Base-by-base conservation (phyloP, 768 basidiomycete genomes). In the Boletus insuetus region DNA sequence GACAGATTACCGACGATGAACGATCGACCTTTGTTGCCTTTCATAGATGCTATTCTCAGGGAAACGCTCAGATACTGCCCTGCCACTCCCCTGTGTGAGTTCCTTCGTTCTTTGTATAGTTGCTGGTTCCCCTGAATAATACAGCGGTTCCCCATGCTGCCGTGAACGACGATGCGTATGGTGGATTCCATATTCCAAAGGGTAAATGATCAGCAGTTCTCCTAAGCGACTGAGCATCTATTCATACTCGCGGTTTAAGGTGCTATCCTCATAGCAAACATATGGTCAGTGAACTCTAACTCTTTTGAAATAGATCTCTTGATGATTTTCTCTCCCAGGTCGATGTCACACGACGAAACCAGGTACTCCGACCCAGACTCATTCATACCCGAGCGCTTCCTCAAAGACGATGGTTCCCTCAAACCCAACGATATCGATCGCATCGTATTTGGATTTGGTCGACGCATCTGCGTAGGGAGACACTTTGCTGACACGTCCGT, bases 131-230 rank as follows among this genome's bases (percentile, higher is more conserved):
- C 6, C 4, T 32, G 12, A 38, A 24, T 13, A 37, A 22, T 12
- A 2, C 20, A 65, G 70, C 58, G 4, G n/a, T 73, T 16, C 65
- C 73, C 1, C 73, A 69, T 54, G 50, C 54, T 4, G 32, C 64
- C 3, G 74, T 74, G 0, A 55, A 73, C 29, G 75, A 77, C 35
- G 77, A 78, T 38, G 53, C 70, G 8, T 79, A 79, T 53, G 58
- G 64, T 31, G 74, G 76, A 16, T 79, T 79, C 51, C 64, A 77
- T 9, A 85, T 85, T 46, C 83, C 83, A 6, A 74, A 74, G 52
- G 60, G 60, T 61, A 10, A 43, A 20, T 46, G 8, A 6, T 20
- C 4, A 0, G 5, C 2, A 12, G 14, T 17, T 16, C 7, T 19
- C 12, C 12, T 3, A 1, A n/a, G 13, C 1, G 4, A 5, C 3